Percentiles rank a stretch among this genome's conserved stretches.
phyloP scores from a whole-genome alignment of 441 rosid species.

The Daphne laureola region DNA sequence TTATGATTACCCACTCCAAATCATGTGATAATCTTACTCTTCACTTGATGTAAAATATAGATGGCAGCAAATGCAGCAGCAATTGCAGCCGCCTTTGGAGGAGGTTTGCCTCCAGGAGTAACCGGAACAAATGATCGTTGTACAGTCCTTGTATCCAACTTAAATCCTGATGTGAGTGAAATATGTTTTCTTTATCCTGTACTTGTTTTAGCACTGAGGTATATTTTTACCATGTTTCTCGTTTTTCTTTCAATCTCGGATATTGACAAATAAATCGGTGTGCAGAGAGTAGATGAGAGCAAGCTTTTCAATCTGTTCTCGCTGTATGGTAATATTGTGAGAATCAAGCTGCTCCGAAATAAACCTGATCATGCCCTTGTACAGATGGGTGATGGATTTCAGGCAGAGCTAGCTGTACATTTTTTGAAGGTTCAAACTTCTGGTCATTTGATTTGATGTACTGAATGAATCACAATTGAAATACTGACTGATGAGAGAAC shows the following conservation, averaged over 20 bases:
- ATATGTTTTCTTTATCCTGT: not conserved
- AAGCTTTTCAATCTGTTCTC: constrained; percentile 95
- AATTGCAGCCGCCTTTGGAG: constrained; percentile 93
- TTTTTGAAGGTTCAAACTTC: constrained; percentile 74
- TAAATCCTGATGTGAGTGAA: constrained; percentile 79
- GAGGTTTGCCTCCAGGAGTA: constrained; percentile 96
- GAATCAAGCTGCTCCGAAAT: constrained; percentile 88
- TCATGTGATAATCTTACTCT: constrained; percentile 3
- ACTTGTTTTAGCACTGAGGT: not conserved
- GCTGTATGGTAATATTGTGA: constrained; percentile 89
- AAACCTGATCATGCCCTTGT: constrained; percentile 98
- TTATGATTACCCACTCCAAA: not conserved
- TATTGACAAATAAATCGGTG: constrained; percentile 13
- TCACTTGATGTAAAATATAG: constrained; percentile 27
- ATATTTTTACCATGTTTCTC: not conserved
- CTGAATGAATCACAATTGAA: no score
- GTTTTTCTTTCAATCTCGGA: constrained; percentile 1
- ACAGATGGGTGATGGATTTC: constrained; percentile 99
- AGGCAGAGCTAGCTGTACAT: constrained; percentile 94
- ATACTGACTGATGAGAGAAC: no score
- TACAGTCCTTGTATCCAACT: constrained; percentile 79
- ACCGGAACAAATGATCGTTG: constrained; percentile 93
- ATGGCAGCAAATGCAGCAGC: constrained; percentile 91
- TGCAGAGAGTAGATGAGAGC: constrained; percentile 84
- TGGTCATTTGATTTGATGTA: no score